Percentiles rank a stretch among this genome's conserved stretches.
Conservation (phyloP, 2,329 filamentous ascomycete genomes). For the Ceratocystis colombiana region DNA sequence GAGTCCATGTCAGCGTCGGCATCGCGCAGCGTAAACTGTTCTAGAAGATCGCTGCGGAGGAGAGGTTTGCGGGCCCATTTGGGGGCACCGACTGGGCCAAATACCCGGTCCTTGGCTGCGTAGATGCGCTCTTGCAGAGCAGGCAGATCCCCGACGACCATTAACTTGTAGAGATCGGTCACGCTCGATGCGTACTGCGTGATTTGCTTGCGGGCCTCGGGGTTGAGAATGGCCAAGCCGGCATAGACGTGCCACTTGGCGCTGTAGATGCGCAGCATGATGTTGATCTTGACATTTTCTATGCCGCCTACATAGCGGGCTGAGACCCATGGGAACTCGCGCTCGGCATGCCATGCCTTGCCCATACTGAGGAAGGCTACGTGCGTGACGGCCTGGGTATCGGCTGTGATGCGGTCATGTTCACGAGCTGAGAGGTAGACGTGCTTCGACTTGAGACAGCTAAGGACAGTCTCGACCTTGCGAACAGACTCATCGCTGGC, state of each 20-base stretch:
- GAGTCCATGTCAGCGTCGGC: constrained; percentile 40
- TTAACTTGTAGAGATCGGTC: constrained; percentile 91
- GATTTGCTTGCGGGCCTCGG: constrained; percentile 83
- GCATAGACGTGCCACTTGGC: constrained; percentile 99
- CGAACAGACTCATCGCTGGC: constrained; percentile 64
- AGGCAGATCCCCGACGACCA: constrained; percentile 72
- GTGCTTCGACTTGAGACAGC: constrained; percentile 73
- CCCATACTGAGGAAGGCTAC: constrained; percentile 97
- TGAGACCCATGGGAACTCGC: constrained; percentile 94
- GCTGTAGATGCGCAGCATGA: constrained; percentile 91
- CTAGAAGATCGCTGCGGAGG: constrained; percentile 72
- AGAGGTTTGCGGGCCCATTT: constrained; percentile 56
- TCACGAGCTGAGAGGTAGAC: constrained; percentile 78
- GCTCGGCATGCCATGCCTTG: constrained; percentile 90
- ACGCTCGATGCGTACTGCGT: constrained; percentile 86
- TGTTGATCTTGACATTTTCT: constrained; percentile 98
- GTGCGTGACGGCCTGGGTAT: constrained; percentile 96
- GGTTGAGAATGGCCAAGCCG: constrained; percentile 91
- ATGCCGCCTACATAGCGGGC: constrained; percentile 94
- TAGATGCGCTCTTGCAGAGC: constrained; percentile 66
- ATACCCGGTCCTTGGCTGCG: constrained; percentile 56
- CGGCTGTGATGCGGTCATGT: constrained; percentile 94
- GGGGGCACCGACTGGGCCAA: constrained; percentile 56
- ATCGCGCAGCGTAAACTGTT: constrained; percentile 72
- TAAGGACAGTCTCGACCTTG: constrained; percentile 71